Conservation (phyloP, 768 basidiomycete genomes). For the Mycena rebaudengoi region DNA sequence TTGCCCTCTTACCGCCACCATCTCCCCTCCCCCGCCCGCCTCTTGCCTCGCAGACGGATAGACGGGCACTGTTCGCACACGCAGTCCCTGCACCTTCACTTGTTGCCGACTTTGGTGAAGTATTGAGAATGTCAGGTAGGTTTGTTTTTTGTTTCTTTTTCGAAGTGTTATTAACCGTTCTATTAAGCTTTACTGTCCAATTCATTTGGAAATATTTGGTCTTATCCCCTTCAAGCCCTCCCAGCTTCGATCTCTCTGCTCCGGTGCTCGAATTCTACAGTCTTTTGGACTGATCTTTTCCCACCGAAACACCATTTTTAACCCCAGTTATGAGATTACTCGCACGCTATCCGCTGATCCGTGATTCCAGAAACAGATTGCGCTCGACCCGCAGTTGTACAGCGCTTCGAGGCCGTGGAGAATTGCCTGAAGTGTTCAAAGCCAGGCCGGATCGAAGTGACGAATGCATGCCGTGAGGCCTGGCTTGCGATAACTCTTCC, state of each 20-base stretch:
- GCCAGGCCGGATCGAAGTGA: too few relatives aligned
- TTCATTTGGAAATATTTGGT: neutral
- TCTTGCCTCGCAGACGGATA: too few relatives aligned
- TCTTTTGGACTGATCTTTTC: too few relatives aligned
- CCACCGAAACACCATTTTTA: neutral
- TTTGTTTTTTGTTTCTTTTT: too few relatives aligned
- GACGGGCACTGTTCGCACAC: too few relatives aligned
- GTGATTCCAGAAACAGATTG: constrained; percentile 1
- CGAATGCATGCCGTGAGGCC: neutral
- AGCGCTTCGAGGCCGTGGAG: neutral
- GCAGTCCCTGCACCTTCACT: too few relatives aligned
- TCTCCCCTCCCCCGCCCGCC: too few relatives aligned
- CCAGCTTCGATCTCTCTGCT: too few relatives aligned
- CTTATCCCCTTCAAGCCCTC: neutral
- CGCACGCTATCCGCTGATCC: neutral
- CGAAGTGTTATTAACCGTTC: neutral
- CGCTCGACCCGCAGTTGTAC: neutral
- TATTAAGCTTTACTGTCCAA: neutral
- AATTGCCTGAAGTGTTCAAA: neutral
- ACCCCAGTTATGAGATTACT: neutral
- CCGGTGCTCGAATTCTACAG: too few relatives aligned
- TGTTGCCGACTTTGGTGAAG: too few relatives aligned
- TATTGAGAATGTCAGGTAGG: too few relatives aligned
- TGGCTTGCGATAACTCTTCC: neutral
- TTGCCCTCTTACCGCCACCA: too few relatives aligned